phyloP scores from a whole-genome alignment of 1,284 basidiomycete species.

The Heterobasidion occidentale region DNA sequence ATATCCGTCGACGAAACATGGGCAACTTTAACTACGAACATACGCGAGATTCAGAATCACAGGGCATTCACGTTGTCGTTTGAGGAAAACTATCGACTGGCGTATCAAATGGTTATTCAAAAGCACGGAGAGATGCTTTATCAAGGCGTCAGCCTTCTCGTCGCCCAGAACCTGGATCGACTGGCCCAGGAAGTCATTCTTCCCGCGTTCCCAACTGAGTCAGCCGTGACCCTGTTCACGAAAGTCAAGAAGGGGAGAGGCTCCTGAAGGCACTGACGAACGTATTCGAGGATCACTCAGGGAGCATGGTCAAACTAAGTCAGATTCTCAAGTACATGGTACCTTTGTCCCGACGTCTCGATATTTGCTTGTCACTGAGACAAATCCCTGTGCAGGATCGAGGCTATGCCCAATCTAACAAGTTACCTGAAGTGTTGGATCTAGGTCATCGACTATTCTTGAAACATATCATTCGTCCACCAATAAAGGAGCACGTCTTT shows the following conservation, averaged over 20 bases:
- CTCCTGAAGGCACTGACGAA: slow-evolving; percentile 78
- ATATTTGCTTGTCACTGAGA: neutral
- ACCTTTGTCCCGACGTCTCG: slow-evolving; percentile 17
- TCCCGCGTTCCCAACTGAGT: slow-evolving; percentile 71
- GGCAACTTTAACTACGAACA: slow-evolving; percentile 72
- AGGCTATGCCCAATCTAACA: slow-evolving; percentile 66
- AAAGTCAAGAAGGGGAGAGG: slow-evolving; percentile 74
- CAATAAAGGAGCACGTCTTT: slow-evolving; percentile 81
- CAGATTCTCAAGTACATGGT: slow-evolving; percentile 98
- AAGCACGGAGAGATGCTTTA: slow-evolving; percentile 87
- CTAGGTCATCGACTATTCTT: slow-evolving; percentile 84
- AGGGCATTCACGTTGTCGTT: slow-evolving; percentile 91
- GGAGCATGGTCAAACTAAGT: slow-evolving; percentile 84
- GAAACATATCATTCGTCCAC: slow-evolving; percentile 74
- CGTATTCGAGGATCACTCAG: slow-evolving; percentile 93
- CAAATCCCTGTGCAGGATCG: slow-evolving; percentile 64
- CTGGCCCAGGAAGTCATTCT: slow-evolving; percentile 76
- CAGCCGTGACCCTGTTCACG: slow-evolving; percentile 48
- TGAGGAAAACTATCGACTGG: slow-evolving; percentile 94
- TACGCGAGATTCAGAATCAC: slow-evolving; percentile 93
- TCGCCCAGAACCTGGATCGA: slow-evolving; percentile 77
- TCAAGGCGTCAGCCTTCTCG: slow-evolving; percentile 75
- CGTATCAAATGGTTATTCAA: slow-evolving; percentile 89
- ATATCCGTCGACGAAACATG: slow-evolving; percentile 70
- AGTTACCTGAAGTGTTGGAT: slow-evolving; percentile 77